phyloP scores from a whole-genome alignment of 2,329 filamentous ascomycete species.

The Pseudogymnoascus sp. region DNA sequence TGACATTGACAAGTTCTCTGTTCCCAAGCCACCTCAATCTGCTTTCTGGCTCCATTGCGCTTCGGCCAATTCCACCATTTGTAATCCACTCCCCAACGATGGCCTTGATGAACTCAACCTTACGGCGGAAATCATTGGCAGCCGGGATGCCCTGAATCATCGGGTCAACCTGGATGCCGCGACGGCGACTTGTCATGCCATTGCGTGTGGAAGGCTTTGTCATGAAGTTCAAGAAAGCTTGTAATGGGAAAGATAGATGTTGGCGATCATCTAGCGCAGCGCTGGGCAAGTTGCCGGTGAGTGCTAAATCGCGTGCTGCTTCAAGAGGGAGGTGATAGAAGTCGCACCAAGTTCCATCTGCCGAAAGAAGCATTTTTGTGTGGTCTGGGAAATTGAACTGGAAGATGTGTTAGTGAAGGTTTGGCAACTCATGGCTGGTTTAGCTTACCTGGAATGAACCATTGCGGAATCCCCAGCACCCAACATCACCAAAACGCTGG shows the following conservation, averaged over 20 bases:
- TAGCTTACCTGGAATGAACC: constrained; percentile 64
- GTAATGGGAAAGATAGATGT: constrained; percentile 64
- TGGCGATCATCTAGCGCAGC: constrained; percentile 65
- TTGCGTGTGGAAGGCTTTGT: constrained; percentile 43
- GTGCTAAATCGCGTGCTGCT: constrained; percentile 58
- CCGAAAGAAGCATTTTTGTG: constrained; percentile 74
- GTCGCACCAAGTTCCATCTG: constrained; percentile 67
- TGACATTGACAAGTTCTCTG: constrained; percentile 48
- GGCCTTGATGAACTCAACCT: constrained; percentile 65
- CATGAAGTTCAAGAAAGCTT: constrained; percentile 64
- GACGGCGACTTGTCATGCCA: constrained; percentile 29
- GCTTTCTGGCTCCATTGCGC: constrained; percentile 45
- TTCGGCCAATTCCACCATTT: constrained; percentile 65
- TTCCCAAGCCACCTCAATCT: constrained; percentile 53
- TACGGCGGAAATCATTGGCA: constrained; percentile 66
- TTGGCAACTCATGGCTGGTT: neutral
- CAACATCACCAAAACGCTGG: constrained; percentile 72
- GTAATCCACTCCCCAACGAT: constrained; percentile 65
- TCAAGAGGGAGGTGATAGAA: constrained; percentile 71
- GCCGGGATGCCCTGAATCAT: constrained; percentile 59
- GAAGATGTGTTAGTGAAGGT: constrained; percentile 16
- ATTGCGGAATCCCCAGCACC: constrained; percentile 75
- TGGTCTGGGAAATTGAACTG: constrained; percentile 85
- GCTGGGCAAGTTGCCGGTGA: constrained; percentile 61
- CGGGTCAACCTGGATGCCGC: constrained; percentile 45